phyloP scores from a whole-genome alignment of 1,284 basidiomycete species.

The Ceratobasidium sp. region DNA sequence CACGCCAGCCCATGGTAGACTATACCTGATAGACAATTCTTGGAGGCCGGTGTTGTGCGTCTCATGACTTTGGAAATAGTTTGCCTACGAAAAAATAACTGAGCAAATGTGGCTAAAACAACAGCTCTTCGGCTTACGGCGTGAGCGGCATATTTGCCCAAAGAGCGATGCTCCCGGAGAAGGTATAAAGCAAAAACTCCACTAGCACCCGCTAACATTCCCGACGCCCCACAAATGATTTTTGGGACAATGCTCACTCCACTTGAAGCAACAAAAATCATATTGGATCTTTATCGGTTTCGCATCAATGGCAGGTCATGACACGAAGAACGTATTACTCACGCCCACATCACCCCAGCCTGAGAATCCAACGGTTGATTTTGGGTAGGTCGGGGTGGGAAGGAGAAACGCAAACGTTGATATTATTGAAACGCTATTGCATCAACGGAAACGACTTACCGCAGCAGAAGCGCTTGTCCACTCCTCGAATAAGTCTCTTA shows the following conservation, averaged over 20 bases:
- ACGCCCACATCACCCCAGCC: constrained; percentile 46
- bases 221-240: constrained; percentile 30
- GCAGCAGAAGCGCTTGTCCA: constrained; percentile 21
- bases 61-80: constrained; percentile 43
- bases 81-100: constrained; percentile 14
- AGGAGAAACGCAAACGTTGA: too few species aligned
- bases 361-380: not conserved
- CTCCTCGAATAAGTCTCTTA: constrained; percentile 21
- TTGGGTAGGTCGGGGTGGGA: too few species aligned
- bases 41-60: constrained; percentile 29
- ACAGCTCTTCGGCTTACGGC: constrained; percentile 7
- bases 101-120: not conserved
- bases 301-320: not conserved
- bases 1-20: constrained; percentile 40
- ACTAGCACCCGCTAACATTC: constrained; percentile 16
- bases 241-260: constrained; percentile 20
- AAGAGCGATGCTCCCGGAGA: constrained; percentile 31
- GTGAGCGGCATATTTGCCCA: constrained; percentile 43
- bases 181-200: constrained; percentile 31
- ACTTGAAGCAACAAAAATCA: constrained; percentile 28
- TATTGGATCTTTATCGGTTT: constrained; percentile 29
- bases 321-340: not conserved
- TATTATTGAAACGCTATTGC: too few species aligned
- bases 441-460: constrained; percentile 2
- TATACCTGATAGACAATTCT: constrained; percentile 32